Evolutionary conservation across 805 yeast genomes (phyloP), one percentile per base, ranked within the genome.

Genomic region (Yamadazyma ubonensis): DNA sequence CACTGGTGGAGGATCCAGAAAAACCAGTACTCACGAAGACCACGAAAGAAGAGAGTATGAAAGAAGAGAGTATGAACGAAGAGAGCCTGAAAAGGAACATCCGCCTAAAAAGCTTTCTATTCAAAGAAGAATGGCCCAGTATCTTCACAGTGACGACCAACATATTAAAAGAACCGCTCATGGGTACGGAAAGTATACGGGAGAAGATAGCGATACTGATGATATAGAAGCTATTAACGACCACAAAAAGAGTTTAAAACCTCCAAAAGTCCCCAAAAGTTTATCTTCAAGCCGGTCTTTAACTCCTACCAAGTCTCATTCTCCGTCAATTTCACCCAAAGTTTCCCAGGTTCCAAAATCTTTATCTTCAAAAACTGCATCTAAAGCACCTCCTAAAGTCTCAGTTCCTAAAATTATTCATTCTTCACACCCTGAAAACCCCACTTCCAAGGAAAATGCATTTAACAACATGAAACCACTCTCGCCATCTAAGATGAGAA

Each of bases 171-270:
- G 76, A 50, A 80, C 91, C 0, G 96, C 96, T 0, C 59, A 70
- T 4, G 96, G 96, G 0, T 88, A 89, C 58, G 96, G 96, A 6
- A 78, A 78, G 55, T 86, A 75, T 54, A 80, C 90, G 0, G 82
- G 73, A 35, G 27, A 36, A 7, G 22, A 34, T 9, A 55, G 54
- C 36, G 67, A 57, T 33, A 63, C 53, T 11, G 70, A 65, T 12
- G 69, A 64, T 25, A 43, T 64, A 12, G 56, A 54, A 6, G 63
- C 64, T 3, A 63, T 64, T 11, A 64, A 64, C 45, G 45, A 30
- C 21, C 29, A 23, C 26, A 6, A 16, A 33, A 29, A 15, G 5
- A 12, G 35, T 14, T 42, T 49, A 30, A 31, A 42, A 11, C 72
- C 73, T 2, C 73, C 73, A 1, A 58, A 57, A 30, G 67, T 69